Evolutionary conservation across 2,329 filamentous ascomycete species (phyloP).

Genomic region (Rhexocercosporidium sp.): DNA sequence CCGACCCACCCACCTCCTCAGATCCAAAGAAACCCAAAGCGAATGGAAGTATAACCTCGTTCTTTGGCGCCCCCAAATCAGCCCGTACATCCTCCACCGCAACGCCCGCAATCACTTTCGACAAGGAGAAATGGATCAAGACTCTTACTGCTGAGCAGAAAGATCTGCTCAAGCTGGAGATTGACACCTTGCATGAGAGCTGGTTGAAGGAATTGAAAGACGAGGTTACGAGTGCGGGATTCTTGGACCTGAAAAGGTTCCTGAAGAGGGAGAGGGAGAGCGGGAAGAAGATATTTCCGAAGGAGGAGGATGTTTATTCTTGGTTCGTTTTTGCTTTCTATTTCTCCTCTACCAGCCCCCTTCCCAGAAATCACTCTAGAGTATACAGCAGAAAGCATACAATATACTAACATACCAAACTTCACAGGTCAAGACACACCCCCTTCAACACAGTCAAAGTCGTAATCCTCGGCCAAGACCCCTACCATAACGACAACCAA

Average conservation of each 20-base stretch:
- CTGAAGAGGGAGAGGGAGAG: constrained; percentile 76
- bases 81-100: constrained; percentile 21
- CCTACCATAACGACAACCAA: constrained; percentile 95
- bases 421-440: constrained; percentile 86
- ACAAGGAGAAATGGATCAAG: constrained; percentile 90
- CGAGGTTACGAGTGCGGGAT: constrained; percentile 78
- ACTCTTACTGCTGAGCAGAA: constrained; percentile 81
- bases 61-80: constrained; percentile 71
- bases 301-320: constrained; percentile 87
- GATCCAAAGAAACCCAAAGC: constrained; percentile 74
- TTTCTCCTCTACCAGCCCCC: not conserved
- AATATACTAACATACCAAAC: constrained; percentile 28
- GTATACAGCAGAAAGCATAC: not conserved
- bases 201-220: constrained; percentile 92
- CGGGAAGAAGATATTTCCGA: constrained; percentile 84
- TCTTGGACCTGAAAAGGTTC: constrained; percentile 87
- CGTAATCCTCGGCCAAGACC: constrained; percentile 94
- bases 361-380: too few relatives aligned
- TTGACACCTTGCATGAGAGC: constrained; percentile 87
- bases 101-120: constrained; percentile 62
- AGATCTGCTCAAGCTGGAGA: constrained; percentile 83
- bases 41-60: constrained; percentile 83
- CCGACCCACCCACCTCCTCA: constrained; percentile 47
- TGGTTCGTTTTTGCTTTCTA: constrained; percentile 65
- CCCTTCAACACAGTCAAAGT: constrained; percentile 88